Conservation (phyloP, 1,284 basidiomycete species). For the Uromyces viciae-fabae region DNA sequence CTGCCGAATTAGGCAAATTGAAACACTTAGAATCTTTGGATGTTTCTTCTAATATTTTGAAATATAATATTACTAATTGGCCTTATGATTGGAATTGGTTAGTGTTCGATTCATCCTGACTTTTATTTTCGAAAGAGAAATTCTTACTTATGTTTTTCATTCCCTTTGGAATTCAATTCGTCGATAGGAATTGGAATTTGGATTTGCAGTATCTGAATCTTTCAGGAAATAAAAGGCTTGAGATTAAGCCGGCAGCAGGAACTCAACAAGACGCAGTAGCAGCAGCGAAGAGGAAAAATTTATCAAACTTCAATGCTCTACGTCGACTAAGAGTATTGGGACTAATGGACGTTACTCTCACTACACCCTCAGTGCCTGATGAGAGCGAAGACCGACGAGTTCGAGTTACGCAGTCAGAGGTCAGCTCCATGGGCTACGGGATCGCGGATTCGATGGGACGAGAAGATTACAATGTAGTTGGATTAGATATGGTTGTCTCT, state of each 20-base stretch:
- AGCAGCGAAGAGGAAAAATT: slow-evolving; percentile 57
- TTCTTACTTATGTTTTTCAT: background rate
- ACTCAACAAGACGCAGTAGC: slow-evolving; percentile 56
- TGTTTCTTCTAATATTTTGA: slow-evolving; percentile 88
- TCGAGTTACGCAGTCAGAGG: slow-evolving; percentile 82
- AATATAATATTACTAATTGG: slow-evolving; percentile 98
- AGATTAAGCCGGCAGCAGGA: slow-evolving; percentile 67
- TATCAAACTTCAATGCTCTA: slow-evolving; percentile 83
- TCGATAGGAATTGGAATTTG: slow-evolving; percentile 87
- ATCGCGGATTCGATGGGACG: slow-evolving; percentile 91
- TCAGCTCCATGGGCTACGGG: slow-evolving; percentile 91
- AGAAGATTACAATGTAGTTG: slow-evolving; percentile 59
- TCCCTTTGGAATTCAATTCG: background rate
- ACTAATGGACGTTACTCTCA: slow-evolving; percentile 95
- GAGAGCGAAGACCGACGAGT: slow-evolving; percentile 87
- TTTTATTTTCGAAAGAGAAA: background rate
- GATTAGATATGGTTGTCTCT: slow-evolving; percentile 82
- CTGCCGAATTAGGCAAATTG: slow-evolving; percentile 81
- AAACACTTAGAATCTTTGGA: slow-evolving; percentile 77
- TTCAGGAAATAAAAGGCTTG: slow-evolving; percentile 81
- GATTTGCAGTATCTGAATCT: slow-evolving; percentile 84
- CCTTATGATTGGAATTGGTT: slow-evolving; percentile 99
- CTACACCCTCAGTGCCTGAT: slow-evolving; percentile 77
- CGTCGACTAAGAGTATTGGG: slow-evolving; percentile 80
- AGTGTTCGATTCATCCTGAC: slow-evolving; percentile 52